phyloP scores from a whole-genome alignment of 306 rosid genomes.

The Fragaria vesca region DNA sequence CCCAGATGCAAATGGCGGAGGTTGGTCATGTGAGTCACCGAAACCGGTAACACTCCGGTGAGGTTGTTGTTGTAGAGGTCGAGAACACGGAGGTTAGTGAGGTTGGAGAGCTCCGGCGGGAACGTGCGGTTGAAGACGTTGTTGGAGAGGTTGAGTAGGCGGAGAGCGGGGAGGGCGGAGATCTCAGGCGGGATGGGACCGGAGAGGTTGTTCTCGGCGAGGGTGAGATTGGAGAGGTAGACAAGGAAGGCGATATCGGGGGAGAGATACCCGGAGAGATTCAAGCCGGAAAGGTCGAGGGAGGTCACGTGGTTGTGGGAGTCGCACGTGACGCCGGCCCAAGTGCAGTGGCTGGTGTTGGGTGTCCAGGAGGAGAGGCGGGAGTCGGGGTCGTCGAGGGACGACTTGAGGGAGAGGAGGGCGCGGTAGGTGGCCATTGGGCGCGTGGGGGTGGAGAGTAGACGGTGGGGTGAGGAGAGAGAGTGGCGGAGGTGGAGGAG shows the following conservation, averaged over 20 bases:
- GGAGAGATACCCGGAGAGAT: conserved; percentile 63
- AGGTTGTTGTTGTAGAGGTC: conserved; percentile 85
- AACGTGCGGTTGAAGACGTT: conserved; percentile 69
- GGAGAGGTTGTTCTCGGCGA: conserved; percentile 50
- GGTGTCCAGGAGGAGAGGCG: conserved; percentile 65
- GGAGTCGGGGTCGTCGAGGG: conserved; percentile 50
- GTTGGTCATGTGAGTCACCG: conserved; percentile 43
- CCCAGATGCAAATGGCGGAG: conserved; percentile 90
- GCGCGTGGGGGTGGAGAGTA: background rate
- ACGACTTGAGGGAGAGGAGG: conserved; percentile 57
- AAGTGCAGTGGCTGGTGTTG: conserved; percentile 55
- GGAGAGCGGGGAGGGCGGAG: conserved; percentile 54
- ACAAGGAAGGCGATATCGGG: conserved; percentile 49
- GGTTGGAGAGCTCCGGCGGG: conserved; percentile 49
- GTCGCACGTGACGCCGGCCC: conserved; percentile 72
- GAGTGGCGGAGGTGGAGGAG: conserved; percentile 21
- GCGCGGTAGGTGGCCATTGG: conserved; percentile 52
- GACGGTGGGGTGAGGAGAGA: background rate
- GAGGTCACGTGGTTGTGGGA: conserved; percentile 56
- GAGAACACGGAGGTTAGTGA: conserved; percentile 54
- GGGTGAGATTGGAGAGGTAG: conserved; percentile 55
- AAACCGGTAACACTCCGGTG: conserved; percentile 68
- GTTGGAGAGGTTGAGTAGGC: conserved; percentile 71
- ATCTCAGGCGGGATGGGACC: conserved; percentile 65
- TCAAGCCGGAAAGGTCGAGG: conserved; percentile 57